Conservation (phyloP, 495 filamentous ascomycete species). For the Penicillium flavigenum region DNA sequence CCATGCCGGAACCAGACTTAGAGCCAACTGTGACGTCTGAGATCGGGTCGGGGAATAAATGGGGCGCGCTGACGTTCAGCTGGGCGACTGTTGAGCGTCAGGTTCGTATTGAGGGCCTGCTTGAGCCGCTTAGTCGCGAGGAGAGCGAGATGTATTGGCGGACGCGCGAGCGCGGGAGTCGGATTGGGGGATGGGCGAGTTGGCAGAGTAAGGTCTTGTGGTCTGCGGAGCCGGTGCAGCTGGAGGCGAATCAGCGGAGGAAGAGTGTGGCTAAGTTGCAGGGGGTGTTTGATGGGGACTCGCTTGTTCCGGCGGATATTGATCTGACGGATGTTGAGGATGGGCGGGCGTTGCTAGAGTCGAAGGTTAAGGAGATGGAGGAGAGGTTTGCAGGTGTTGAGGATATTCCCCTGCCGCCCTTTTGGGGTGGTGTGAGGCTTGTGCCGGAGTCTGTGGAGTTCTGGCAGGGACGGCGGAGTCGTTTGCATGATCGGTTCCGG, state of each 20-base stretch:
- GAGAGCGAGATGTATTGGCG: constrained; percentile 89
- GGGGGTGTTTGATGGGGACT: constrained; percentile 28
- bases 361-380: constrained; percentile 69
- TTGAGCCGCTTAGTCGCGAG: constrained; percentile 62
- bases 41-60: constrained; percentile 37
- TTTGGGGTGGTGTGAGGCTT: constrained; percentile 91
- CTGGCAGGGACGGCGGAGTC: constrained; percentile 87
- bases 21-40: constrained; percentile 2
- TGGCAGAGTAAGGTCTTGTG: constrained; percentile 73
- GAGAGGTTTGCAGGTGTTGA: constrained; percentile 68
- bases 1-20: constrained; percentile 31
- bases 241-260: constrained; percentile 29
- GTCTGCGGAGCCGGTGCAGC: constrained; percentile 34
- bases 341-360: constrained; percentile 63
- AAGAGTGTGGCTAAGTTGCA: constrained; percentile 38
- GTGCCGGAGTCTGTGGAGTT: constrained; percentile 87
- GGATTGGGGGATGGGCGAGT: constrained; percentile 93
- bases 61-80: constrained; percentile 46
- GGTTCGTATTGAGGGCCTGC: constrained; percentile 76
- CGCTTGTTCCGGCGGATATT: constrained; percentile 48
- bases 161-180: constrained; percentile 72
- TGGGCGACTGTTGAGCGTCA: constrained; percentile 77
- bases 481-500: constrained; percentile 89
- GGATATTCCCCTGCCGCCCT: constrained; percentile 82
- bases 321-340: constrained; percentile 61